A percentile compares a stretch with the other conserved stretches of the same genome.
Evolutionary conservation across 345 rosid genomes (phyloP).

Genomic region (Mallotus nudiflorus): DNA sequence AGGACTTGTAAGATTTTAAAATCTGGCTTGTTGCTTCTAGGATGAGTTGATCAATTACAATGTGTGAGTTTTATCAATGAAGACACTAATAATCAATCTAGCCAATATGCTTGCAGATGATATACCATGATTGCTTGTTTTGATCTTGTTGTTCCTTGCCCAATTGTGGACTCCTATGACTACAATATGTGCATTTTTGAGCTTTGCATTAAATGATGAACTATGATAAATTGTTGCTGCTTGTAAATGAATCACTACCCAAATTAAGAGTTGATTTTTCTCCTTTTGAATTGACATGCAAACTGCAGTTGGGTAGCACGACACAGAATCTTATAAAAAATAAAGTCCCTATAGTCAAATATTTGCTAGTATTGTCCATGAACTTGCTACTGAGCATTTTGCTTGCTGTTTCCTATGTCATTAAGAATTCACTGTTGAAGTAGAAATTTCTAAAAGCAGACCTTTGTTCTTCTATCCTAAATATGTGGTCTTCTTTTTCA

Average conservation of each 20-base stretch:
- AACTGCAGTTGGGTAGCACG: neutral
- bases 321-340: constrained; percentile 1
- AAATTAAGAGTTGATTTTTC: neutral
- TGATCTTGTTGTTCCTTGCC: neutral
- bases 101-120: neutral
- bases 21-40: neutral
- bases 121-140: neutral
- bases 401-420: neutral
- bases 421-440: neutral
- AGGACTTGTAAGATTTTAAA: neutral
- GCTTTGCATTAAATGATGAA: neutral
- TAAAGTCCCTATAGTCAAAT: neutral
- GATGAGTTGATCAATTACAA: neutral
- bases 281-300: neutral
- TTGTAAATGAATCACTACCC: neutral
- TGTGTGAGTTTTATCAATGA: neutral
- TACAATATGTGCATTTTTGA: neutral
- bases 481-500: too few species aligned
- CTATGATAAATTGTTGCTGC: neutral
- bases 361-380: neutral
- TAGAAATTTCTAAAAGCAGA: neutral
- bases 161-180: neutral
- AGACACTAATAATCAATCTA: neutral
- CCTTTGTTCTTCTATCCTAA: neutral
- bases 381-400: neutral